A percentile compares a stretch with the other conserved stretches of the same genome.
Conservation (phyloP, 768 basidiomycete species). For the Kwoniella bestiolae region DNA sequence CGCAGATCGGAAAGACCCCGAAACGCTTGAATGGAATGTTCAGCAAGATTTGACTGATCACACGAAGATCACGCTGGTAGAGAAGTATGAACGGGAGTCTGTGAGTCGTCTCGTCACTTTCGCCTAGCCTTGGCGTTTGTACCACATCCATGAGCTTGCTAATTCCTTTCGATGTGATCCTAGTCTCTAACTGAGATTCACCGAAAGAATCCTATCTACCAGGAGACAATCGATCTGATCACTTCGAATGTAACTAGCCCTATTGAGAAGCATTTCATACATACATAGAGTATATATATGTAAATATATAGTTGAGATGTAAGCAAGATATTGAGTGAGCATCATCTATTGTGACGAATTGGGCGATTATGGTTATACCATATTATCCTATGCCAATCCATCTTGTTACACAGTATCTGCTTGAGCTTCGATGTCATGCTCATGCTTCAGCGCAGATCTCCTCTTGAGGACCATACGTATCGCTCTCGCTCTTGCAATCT, state of each 20-base stretch:
- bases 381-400: no score
- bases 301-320: background rate
- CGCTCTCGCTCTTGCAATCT: no score
- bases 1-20: constrained; percentile 6
- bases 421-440: no score
- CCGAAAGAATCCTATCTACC: constrained; percentile 3
- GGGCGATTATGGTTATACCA: background rate
- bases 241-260: background rate
- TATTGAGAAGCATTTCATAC: constrained; percentile 5
- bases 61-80: constrained; percentile 1
- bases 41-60: constrained; percentile 7
- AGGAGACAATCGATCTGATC: constrained; percentile 4
- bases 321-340: background rate
- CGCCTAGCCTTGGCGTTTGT: no score
- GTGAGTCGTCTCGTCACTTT: constrained; percentile 4
- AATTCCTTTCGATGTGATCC: no score
- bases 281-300: background rate
- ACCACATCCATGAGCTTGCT: no score
- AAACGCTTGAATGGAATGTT: constrained; percentile 4
- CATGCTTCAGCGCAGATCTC: no score
- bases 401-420: no score
- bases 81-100: constrained; percentile 4
- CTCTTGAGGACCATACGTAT: no score
- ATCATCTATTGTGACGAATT: background rate
- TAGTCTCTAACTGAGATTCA: constrained; percentile 8